Evolutionary conservation across 148 eudicot genomes (phyloP), one percentile per base, ranked within the genome.

Genomic region (Suaeda aralocaspica): DNA sequence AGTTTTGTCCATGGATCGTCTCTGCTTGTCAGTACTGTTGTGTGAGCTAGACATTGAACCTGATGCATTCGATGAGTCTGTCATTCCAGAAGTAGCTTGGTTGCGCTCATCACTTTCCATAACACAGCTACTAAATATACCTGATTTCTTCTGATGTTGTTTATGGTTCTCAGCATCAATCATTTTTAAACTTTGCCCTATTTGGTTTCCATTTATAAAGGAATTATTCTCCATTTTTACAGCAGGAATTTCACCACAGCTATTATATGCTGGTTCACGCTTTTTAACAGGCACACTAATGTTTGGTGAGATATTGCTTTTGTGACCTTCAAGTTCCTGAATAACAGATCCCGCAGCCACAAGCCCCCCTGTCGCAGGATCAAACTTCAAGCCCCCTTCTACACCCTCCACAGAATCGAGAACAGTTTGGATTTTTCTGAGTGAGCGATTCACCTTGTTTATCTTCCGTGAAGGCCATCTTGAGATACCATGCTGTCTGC

Each of bases 381-480:
- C 96, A 60, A 86, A 85, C 71, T 88, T 93, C 70, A 93, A 77
- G 10, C 94, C 87, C 64, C 98, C 96, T 76, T 87, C 96, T 25
- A 91, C 88, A 3, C 96, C 98, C 45, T 91, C 80, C 39, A 93
- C 98, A 59, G 98, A 88, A 66, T 91, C 89, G 0, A 93, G 88
- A 67, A 93, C 95, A 8, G 85, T 89, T 59, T 89, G 92, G 74
- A 93, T 91, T 69, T 90, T 90, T 61, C 48, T 84, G 55, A 93
- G 77, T 26, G 96, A 93, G 49, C 98, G 94, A 52, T 87, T 90
- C 70, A 93, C 98, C 79, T 93, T 93, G 77, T 93, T 91, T 63
- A 93, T 90, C 77, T 93, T 93, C 56, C 98, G 87, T 39, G 96
- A 93, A 72, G 98, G 98, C 98, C 98, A 93, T 70, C 98, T 85